Evolutionary conservation across 1,139 yeast species (phyloP), one percentile per base, ranked within the genome.

Genomic region (Casaregolazyma lundiana): DNA sequence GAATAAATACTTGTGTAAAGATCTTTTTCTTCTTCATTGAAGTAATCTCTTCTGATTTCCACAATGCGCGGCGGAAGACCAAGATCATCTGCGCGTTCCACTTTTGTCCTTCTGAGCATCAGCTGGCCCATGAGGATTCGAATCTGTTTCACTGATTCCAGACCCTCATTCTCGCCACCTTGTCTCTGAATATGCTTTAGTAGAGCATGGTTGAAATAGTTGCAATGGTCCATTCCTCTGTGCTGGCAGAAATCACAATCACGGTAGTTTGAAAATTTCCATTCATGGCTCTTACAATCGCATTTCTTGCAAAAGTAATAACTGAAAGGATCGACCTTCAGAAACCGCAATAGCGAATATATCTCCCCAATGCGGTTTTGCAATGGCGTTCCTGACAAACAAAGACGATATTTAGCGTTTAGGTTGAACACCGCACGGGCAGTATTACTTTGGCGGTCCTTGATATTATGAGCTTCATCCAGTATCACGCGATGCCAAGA

Each of bases 381-480:
- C 51, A 92, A 70, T 0, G 99, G 98, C 0, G 99, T 92, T 56
- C 98, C 99, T 1, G 96, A 80, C 26, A 92, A 68, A 66, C 98
- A 92, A 84, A 96, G 85, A 52, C 95, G 70, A 58, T 87, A 86
- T 39, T 78, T 71, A 2, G 96, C 79, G 32, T 73, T 67, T 46
- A 92, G 67, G 50, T 73, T 71, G 63, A 86, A 88, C 1, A 95
- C 96, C 0, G 97, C 96, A 55, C 85, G 82, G 0, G 97, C 89
- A 0, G 98, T 92, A 30, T 90, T 90, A 44, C 95, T 83, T 44
- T 90, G 87, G 51, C 97, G 75, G 63, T 92, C 97, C 62, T 94
- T 94, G 67, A 92, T 90, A 62, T 90, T 90, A 65, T 92, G 99
- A 0, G 98, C 98, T 64, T 92, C 99, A 67, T 92, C 99, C 44